Evolutionary conservation across 2,329 filamentous ascomycete genomes (phyloP), one percentile per base, ranked within the genome.

Genomic region (Aspergillus sp.): DNA sequence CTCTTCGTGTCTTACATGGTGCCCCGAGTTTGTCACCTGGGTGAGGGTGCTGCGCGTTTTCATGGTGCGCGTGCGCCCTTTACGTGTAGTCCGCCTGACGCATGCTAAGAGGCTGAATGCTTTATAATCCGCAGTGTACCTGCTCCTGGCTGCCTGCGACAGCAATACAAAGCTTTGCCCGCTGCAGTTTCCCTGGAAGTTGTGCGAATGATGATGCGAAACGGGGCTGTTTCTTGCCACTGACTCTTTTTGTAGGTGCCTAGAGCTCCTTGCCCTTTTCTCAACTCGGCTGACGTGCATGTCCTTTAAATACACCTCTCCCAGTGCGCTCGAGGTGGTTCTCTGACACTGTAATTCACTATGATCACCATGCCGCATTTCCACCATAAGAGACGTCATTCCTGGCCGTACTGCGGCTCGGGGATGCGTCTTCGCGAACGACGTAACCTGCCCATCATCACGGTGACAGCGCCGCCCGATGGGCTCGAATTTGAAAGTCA

Each of bases 401-500:
- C 73, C 23, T 75, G 73, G 73, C 73, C 73, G 7, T 71, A 71
- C 59, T 70, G 69, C 55, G 68, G 68, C 55, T 62, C 68, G 15
- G 62, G 62, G 15, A 41, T 60, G 12, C 64, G 62, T 52, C 62
- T 62, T 43, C 65, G 62, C 14, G 63, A 62, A n/a, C 60, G 61
- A 31, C 60, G 55, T n/a, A 65, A 62, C 43, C 46, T 64, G 7
- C 64, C 61, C 14, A 48, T 69, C 2, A 33, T 65, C 12, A 65
- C 62, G 17, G 56, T 66, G 4, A 57, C 60, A 7, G 62, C 62
- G 17, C 56, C 60, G 2, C 17, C 35, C 19, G 31, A 49, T 35
- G 43, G 15, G 35, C 5, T 37, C 15, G 5, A 45, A 6, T 33
- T 56, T 15, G 58, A 61, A 47, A 21, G 52, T 35, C 63, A 53